phyloP scores from a whole-genome alignment of 441 rosid genomes.

The Populus hybrid region DNA sequence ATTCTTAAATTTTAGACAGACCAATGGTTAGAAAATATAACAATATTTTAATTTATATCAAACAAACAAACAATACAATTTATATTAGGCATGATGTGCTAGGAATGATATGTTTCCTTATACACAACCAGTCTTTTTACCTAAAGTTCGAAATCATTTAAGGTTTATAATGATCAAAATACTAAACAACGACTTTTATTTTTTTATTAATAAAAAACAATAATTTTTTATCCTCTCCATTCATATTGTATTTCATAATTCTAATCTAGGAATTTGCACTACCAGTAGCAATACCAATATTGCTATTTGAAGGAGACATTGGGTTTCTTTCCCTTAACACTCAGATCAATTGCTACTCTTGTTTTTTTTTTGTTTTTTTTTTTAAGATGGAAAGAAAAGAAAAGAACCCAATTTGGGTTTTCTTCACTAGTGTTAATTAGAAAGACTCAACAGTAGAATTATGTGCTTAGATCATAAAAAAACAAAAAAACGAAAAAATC shows the following conservation, averaged over 20 bases:
- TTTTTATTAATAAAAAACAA: too few relatives aligned
- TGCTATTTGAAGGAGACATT: not conserved
- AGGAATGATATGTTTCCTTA: fast-evolving
- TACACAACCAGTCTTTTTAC: fast-evolving
- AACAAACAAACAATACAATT: too few relatives aligned
- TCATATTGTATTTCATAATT: too few relatives aligned
- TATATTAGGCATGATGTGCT: too few relatives aligned
- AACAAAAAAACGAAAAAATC: too few relatives aligned
- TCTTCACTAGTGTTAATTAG: too few relatives aligned
- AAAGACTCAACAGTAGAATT: not conserved
- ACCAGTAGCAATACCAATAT: not conserved
- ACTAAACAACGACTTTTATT: fast-evolving
- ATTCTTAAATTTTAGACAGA: too few relatives aligned
- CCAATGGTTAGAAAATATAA: fast-evolving
- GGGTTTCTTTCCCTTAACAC: not conserved
- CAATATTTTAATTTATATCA: too few relatives aligned
- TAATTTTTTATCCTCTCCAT: fast-evolving
- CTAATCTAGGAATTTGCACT: too few relatives aligned
- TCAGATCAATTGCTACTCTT: not conserved
- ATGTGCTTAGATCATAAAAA: not conserved
- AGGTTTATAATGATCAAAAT: too few relatives aligned
- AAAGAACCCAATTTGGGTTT: not conserved
- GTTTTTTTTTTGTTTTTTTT: not conserved
- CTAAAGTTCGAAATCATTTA: fast-evolving
- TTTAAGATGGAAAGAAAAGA: not conserved